Evolutionary conservation across 2,329 filamentous ascomycete species (phyloP), one percentile per base, ranked within the genome.

Genomic region (Aspergillus uvarum): DNA sequence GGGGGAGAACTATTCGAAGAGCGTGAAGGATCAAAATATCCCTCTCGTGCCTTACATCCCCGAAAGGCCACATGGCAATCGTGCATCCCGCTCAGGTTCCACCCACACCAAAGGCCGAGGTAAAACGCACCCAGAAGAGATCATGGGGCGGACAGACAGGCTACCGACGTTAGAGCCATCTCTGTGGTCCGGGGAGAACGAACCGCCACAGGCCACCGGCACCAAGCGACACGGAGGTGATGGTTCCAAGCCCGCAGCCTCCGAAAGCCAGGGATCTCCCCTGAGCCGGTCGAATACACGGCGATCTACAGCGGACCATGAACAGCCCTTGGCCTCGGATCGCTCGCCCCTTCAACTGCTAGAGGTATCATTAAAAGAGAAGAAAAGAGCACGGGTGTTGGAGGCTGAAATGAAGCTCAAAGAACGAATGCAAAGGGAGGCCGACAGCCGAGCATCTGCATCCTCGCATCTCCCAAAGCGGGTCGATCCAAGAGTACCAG

Each of bases 281-380:
- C 63, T 70, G 6, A 72, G 64, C 64, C 72, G 73, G 50, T 75
- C 73, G 16, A 73, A 69, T 50, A 73, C 71, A 6, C 60, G 66
- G 19, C 71, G 64, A 32, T 74, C 74, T 35, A 63, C 67, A 35
- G 61, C 65, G 2, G 70, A 71, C 5, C 65, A 72, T 44, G 71
- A 75, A 63, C 70, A 74, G 60, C 80, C 82, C 58, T 86, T 90
- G 77, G 90, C 94, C 70, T 84, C 89, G 59, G 89, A 96, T 73
- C 87, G 90, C 69, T 98, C 94, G 64, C 95, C 96, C 55, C 83
- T 99, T 55, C 94, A 99, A 76, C 95, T 89, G 80, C 85, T 99
- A 67, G 94, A 99, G 80, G 86, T 91, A 71, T 95, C 91, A 69
- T 84, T 98, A 70, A 98, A 97, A 75, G 93, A 97, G 77, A 93